These are phyloP conservation scores for Dioscorea alata DNA, from an alignment of 106 monocot genomes.

Conservation along the genomic window DNA sequence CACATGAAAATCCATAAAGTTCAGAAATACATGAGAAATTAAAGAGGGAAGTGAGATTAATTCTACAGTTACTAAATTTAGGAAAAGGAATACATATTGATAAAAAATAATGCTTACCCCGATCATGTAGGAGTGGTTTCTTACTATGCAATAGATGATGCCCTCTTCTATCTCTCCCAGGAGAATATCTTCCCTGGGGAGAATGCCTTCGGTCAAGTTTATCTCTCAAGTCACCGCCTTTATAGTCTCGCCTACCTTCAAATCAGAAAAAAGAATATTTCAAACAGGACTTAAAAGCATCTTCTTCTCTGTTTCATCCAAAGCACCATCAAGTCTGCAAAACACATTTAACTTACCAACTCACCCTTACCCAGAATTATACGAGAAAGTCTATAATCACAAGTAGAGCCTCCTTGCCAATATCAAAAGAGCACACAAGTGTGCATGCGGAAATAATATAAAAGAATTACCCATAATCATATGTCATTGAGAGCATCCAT, in stretches of 20 bases:
- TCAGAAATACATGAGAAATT: background rate
- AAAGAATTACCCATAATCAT: conserved; percentile 18
- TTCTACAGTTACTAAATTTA: no score
- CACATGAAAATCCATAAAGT: background rate
- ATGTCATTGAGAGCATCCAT: conserved; percentile 24
- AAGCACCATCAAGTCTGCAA: conserved; percentile 1
- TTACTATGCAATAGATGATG: conserved; percentile 37
- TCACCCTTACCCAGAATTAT: conserved; percentile 37
- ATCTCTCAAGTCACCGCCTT: conserved; percentile 56
- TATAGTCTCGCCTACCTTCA: background rate
- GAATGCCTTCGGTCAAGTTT: conserved; percentile 72
- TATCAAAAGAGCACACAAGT: conserved; percentile 40
- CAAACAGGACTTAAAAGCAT: conserved; percentile 4
- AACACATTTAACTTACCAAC: conserved; percentile 29
- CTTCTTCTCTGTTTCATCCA: background rate
- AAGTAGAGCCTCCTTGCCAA: conserved; percentile 31
- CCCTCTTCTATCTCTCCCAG: conserved; percentile 59
- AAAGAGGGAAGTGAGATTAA: background rate
- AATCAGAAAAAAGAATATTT: background rate
- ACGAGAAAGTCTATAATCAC: conserved; percentile 45
- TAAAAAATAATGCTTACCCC: conserved; percentile 35
- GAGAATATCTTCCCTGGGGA: conserved; percentile 67
- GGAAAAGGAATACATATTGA: background rate
- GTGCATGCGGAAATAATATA: conserved; percentile 29
- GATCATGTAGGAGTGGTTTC: conserved; percentile 44